A percentile compares a stretch with the other conserved stretches of the same genome.
Conservation (phyloP, 139 green algal species). For the Micractinium conductrix region DNA sequence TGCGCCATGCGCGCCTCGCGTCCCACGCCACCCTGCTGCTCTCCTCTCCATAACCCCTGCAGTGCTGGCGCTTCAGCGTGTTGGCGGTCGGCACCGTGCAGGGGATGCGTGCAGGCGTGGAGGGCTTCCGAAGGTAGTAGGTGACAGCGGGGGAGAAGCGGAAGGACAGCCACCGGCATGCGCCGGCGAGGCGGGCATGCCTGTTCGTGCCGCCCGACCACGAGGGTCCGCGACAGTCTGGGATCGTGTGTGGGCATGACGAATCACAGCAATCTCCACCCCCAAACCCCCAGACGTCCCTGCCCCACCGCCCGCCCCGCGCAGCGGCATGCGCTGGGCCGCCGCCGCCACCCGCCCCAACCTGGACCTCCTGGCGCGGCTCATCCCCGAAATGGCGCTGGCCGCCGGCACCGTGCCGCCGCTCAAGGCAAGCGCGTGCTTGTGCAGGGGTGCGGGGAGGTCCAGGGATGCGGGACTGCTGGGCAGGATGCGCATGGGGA, state of each 20-base stretch:
- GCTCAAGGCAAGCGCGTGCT: not conserved
- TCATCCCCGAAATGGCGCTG: conserved; percentile 17
- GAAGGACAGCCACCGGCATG: too few relatives aligned
- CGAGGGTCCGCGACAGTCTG: too few relatives aligned
- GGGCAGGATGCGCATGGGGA: too few relatives aligned
- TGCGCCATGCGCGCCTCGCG: not conserved
- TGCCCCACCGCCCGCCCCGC: too few relatives aligned
- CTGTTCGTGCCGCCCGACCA: too few relatives aligned
- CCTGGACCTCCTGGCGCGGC: not conserved
- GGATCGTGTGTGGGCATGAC: too few relatives aligned
- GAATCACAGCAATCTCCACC: too few relatives aligned
- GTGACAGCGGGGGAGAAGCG: too few relatives aligned
- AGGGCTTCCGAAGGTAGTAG: conserved; percentile 9
- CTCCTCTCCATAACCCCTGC: not conserved
- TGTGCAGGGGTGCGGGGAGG: not conserved
- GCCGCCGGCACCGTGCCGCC: conserved; percentile 7
- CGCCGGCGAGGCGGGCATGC: too few relatives aligned
- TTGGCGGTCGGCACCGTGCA: not conserved
- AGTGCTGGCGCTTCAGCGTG: conserved; percentile 29
- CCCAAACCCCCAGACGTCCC: too few relatives aligned
- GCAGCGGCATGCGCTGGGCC: conserved; percentile 9
- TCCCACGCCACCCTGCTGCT: not conserved
- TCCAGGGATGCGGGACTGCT: too few relatives aligned
- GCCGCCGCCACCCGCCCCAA: not conserved
- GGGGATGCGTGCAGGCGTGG: conserved; percentile 12